Conservation (phyloP, 2,329 filamentous ascomycete species). For the Alternaria solani region DNA sequence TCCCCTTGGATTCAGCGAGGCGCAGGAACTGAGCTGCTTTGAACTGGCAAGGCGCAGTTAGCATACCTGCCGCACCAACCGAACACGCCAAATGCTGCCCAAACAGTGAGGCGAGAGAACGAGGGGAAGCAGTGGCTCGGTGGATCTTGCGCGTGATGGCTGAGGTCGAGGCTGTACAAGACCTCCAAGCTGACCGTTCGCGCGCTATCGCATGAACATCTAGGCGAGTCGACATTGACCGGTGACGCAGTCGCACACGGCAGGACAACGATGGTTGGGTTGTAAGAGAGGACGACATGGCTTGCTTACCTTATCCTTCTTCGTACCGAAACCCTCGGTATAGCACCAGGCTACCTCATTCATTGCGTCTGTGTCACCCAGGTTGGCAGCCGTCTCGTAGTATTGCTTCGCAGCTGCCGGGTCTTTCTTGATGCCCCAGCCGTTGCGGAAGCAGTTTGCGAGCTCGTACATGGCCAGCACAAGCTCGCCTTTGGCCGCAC, state of each 20-base stretch:
- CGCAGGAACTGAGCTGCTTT: slow-evolving; percentile 89
- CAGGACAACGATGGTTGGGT: slow-evolving; percentile 14
- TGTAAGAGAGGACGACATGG: slow-evolving; percentile 8
- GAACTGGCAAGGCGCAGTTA: slow-evolving; percentile 66
- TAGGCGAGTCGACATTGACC: slow-evolving; percentile 28
- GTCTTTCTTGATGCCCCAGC: slow-evolving; percentile 90
- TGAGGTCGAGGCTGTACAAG: slow-evolving; percentile 21
- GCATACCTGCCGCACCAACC: slow-evolving; percentile 35
- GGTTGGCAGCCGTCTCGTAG: slow-evolving; percentile 95
- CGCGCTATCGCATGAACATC: slow-evolving; percentile 26
- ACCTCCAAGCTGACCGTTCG: slow-evolving; percentile 36
- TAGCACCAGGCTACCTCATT: slow-evolving; percentile 97
- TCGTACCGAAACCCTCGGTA: slow-evolving; percentile 93
- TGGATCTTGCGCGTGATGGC: slow-evolving; percentile 36
- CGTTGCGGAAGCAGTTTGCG: slow-evolving; percentile 89
- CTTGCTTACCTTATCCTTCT: slow-evolving; percentile 92
- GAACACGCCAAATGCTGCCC: slow-evolving; percentile 47
- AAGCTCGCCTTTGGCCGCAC: slow-evolving; percentile 93
- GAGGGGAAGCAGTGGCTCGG: slow-evolving; percentile 34
- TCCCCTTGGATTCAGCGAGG: slow-evolving; percentile 85
- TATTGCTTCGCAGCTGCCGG: slow-evolving; percentile 86
- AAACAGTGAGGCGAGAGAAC: slow-evolving; percentile 50
- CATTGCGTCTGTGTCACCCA: slow-evolving; percentile 97
- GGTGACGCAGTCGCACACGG: slow-evolving; percentile 30
- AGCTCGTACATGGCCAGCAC: slow-evolving; percentile 96